These are phyloP conservation scores for Tuber microsphaerosporum DNA, from an alignment of 495 filamentous ascomycete genomes.

Conservation along the genomic window DNA sequence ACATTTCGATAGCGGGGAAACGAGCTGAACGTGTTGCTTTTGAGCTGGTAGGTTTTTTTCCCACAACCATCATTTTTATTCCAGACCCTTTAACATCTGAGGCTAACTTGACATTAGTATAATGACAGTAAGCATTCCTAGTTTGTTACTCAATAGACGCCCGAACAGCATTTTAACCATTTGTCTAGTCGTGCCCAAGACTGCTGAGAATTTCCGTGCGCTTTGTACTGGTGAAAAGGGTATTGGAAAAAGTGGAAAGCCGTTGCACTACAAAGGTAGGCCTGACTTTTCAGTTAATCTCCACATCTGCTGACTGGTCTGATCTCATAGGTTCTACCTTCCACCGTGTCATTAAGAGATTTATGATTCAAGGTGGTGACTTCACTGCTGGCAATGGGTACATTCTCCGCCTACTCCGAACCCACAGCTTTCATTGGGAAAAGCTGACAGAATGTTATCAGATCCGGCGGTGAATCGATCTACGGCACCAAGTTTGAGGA, in stretches of 20 bases:
- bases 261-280: conserved; percentile 72
- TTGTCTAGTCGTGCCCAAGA: conserved; percentile 73
- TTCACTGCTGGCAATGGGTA: conserved; percentile 85
- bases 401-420: conserved; percentile 17
- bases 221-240: conserved; percentile 93
- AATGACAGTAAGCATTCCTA: conserved; percentile 57
- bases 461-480: conserved; percentile 94
- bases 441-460: conserved; percentile 41
- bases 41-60: conserved; percentile 60
- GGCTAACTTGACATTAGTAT: conserved; percentile 49
- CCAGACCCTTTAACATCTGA: conserved; percentile 11
- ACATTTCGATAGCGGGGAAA: conserved; percentile 69
- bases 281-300: conserved; percentile 1
- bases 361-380: conserved; percentile 99
- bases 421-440: neutral
- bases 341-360: conserved; percentile 94
- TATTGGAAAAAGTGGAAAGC: conserved; percentile 71
- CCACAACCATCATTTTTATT: conserved; percentile 6
- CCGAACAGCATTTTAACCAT: conserved; percentile 3
- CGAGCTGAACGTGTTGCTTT: conserved; percentile 67
- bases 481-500: conserved; percentile 98
- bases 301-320: conserved; percentile 8
- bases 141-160: neutral
- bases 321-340: conserved; percentile 56
- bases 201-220: conserved; percentile 88